These are phyloP conservation scores for Raddia distichophylla DNA, from an alignment of 176 grass and related monocot species.

Conservation along the genomic window DNA sequence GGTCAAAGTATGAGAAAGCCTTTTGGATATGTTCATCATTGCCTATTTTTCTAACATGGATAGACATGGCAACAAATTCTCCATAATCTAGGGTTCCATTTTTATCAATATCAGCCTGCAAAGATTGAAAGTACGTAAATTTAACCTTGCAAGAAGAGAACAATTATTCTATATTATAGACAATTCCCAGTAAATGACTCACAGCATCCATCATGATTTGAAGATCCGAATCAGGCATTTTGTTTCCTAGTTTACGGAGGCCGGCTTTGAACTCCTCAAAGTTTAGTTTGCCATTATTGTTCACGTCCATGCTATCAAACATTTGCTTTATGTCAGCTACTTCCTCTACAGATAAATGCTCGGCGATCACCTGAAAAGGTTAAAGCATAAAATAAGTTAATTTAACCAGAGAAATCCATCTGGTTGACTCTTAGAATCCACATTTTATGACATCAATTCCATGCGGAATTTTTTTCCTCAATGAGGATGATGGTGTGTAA, in stretches of 20 bases:
- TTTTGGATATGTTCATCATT: conserved; percentile 80
- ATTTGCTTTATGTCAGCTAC: conserved; percentile 84
- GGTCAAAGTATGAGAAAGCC: conserved; percentile 83
- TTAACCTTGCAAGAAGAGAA: neutral
- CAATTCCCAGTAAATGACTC: conserved; percentile 39
- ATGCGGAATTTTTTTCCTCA: neutral
- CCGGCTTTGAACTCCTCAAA: conserved; percentile 83
- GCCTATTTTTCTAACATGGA: conserved; percentile 78
- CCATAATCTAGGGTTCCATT: conserved; percentile 75
- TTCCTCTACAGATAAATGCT: conserved; percentile 87
- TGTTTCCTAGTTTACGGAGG: conserved; percentile 70
- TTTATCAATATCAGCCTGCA: conserved; percentile 81
- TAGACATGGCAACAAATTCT: conserved; percentile 89
- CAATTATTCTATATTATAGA: neutral
- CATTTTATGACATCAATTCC: conserved; percentile 8
- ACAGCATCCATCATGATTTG: conserved; percentile 83
- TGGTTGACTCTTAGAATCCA: neutral
- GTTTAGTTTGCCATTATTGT: conserved; percentile 67
- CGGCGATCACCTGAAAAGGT: conserved; percentile 74
- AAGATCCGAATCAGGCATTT: conserved; percentile 77
- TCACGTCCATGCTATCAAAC: conserved; percentile 76
- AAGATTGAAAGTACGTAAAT: conserved; percentile 36
- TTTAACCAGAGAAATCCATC: conserved; percentile 12
- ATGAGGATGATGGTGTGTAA: conserved; percentile 8
- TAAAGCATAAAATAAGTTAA: conserved; percentile 18